Conservation (phyloP, 441 rosid species). For the Raphanus hybrid region DNA sequence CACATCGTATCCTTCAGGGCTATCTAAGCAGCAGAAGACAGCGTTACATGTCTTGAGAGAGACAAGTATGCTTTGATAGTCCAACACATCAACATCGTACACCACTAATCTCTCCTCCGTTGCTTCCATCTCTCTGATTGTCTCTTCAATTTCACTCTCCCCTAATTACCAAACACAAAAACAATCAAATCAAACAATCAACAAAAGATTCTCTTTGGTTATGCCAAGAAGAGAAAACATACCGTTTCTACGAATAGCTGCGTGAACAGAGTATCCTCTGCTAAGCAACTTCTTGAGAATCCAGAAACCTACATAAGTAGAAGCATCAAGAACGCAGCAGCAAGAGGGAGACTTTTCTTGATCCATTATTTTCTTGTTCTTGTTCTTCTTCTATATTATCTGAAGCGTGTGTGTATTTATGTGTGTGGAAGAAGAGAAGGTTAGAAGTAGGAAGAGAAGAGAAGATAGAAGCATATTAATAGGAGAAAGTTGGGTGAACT, state of each 20-base stretch:
- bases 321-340: constrained; percentile 86
- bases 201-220: background rate
- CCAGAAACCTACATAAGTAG: constrained; percentile 87
- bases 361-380: constrained; percentile 41
- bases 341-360: constrained; percentile 47
- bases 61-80: constrained; percentile 73
- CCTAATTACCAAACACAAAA: constrained; percentile 42
- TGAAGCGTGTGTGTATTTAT: constrained; percentile 13
- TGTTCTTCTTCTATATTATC: background rate
- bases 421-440: constrained; percentile 36
- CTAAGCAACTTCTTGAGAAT: constrained; percentile 67
- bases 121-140: constrained; percentile 64
- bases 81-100: constrained; percentile 65
- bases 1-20: constrained; percentile 77
- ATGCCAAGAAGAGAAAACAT: background rate
- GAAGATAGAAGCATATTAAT: constrained; percentile 22
- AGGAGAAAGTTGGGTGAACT: constrained; percentile 80
- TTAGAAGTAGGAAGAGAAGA: constrained; percentile 36
- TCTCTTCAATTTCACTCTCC: constrained; percentile 60
- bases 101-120: constrained; percentile 58
- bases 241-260: constrained; percentile 73
- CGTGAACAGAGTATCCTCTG: constrained; percentile 80
- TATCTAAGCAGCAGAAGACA: constrained; percentile 74
- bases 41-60: constrained; percentile 73
- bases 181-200: constrained; percentile 20